A percentile compares a stretch with the other conserved stretches of the same genome.
Evolutionary conservation across 345 rosid species (phyloP).

Genomic region (Barbarea vulgaris): DNA sequence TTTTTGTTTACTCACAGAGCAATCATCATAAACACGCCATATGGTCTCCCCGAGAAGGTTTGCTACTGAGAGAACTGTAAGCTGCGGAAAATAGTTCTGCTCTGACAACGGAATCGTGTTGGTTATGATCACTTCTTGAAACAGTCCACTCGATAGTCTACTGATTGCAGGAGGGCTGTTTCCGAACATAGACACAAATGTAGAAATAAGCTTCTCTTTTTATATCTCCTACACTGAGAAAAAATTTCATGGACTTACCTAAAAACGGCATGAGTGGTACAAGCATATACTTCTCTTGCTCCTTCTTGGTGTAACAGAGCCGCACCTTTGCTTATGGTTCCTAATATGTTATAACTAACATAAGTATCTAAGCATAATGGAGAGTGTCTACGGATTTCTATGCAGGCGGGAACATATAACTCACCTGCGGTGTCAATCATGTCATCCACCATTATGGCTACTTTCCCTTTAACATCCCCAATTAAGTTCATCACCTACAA

Average conservation of each 20-base stretch:
- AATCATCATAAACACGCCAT: constrained; percentile 98
- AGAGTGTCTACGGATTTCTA: neutral
- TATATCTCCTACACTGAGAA: neutral
- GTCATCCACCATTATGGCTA: constrained; percentile 97
- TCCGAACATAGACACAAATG: constrained; percentile 26
- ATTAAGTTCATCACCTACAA: constrained; percentile 96
- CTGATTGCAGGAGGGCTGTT: constrained; percentile 93
- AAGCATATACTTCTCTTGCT: constrained; percentile 96
- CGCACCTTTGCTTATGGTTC: constrained; percentile 96
- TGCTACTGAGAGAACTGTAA: constrained; percentile 90
- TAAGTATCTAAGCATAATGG: constrained; percentile 4
- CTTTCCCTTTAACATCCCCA: constrained; percentile 95
- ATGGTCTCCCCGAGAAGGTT: constrained; percentile 95
- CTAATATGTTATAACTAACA: constrained; percentile 37
- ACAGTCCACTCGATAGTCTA: constrained; percentile 88
- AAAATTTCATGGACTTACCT: constrained; percentile 52
- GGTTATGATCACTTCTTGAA: constrained; percentile 95
- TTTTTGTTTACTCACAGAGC: constrained; percentile 68
- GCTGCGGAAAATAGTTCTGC: constrained; percentile 86
- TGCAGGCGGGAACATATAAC: constrained; percentile 17
- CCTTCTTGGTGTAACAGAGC: constrained; percentile 96
- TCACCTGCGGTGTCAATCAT: constrained; percentile 99
- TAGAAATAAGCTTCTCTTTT: constrained; percentile 7
- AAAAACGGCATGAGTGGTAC: constrained; percentile 94
- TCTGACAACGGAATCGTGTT: constrained; percentile 90